phyloP scores from a whole-genome alignment of 2,329 filamentous ascomycete genomes.

The Rosellinia necatrix region DNA sequence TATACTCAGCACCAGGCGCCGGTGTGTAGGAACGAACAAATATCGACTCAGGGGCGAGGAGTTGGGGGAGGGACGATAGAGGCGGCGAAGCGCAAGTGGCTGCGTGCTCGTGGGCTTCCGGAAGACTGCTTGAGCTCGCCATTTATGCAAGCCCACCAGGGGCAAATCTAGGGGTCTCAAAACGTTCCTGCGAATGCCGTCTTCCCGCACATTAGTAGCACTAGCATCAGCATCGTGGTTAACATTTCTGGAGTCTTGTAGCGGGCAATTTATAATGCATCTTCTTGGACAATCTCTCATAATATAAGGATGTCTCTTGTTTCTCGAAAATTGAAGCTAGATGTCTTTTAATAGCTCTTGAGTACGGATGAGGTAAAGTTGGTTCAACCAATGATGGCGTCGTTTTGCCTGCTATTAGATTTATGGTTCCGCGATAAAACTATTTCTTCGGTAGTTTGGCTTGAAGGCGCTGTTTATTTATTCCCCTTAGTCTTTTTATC shows the following conservation, averaged over 20 bases:
- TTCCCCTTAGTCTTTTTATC: no score
- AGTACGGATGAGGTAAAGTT: no score
- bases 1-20: constrained; percentile 27
- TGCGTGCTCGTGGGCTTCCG: constrained; percentile 31
- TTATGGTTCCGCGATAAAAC: not conserved
- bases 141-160: no score
- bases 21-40: constrained; percentile 19
- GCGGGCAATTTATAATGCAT: not conserved
- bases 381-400: not conserved
- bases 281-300: not conserved
- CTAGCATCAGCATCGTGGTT: constrained; percentile 3
- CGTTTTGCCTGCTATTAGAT: not conserved
- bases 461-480: no score
- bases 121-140: constrained; percentile 30
- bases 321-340: not conserved
- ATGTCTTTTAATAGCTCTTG: not conserved
- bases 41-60: not conserved
- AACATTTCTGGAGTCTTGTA: constrained; percentile 5
- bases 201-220: constrained; percentile 7
- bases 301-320: not conserved
- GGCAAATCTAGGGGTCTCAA: not conserved
- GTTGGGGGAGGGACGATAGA: not conserved
- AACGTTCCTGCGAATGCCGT: not conserved
- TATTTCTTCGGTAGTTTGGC: no score
- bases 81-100: constrained; percentile 4